Conservation (phyloP, 768 basidiomycete genomes). For the Clitopilus passeckerianus region DNA sequence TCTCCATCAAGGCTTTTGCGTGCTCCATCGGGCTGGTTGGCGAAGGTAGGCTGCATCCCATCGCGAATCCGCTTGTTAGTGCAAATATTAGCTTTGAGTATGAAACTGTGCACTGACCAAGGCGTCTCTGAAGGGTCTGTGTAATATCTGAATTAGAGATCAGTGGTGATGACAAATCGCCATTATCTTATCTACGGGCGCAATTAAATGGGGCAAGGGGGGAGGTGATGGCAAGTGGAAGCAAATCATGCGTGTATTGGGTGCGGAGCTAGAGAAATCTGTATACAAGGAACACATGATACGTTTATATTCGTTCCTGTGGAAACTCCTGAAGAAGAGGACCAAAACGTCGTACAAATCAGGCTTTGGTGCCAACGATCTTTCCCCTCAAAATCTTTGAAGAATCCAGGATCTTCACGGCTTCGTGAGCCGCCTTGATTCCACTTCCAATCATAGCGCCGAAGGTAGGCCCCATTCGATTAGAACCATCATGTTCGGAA, state of each 20-base stretch:
- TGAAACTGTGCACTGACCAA: not conserved
- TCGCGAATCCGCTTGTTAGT: constrained; percentile 12
- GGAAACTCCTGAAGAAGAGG: not conserved
- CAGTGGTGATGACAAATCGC: not conserved
- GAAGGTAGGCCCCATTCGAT: constrained; percentile 77
- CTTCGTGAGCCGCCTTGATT: constrained; percentile 66
- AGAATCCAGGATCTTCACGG: constrained; percentile 45
- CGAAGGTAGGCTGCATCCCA: constrained; percentile 44
- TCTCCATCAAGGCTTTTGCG: constrained; percentile 59
- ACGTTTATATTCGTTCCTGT: not conserved
- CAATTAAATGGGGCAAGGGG: not conserved
- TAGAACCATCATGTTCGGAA: constrained; percentile 74
- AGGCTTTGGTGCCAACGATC: constrained; percentile 32
- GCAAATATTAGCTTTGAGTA: not conserved
- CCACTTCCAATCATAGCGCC: constrained; percentile 79
- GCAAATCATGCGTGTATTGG: no score
- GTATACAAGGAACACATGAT: not conserved
- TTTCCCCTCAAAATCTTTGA: constrained; percentile 50
- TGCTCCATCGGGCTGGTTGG: constrained; percentile 44
- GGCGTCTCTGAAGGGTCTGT: not conserved
- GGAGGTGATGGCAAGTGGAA: not conserved
- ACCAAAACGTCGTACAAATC: constrained; percentile 4
- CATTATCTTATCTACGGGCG: not conserved
- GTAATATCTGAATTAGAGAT: not conserved
- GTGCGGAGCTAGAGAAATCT: not conserved